These are phyloP conservation scores for Onygenales sp. DNA, from an alignment of 2,329 filamentous ascomycete genomes.

Conservation along the genomic window DNA sequence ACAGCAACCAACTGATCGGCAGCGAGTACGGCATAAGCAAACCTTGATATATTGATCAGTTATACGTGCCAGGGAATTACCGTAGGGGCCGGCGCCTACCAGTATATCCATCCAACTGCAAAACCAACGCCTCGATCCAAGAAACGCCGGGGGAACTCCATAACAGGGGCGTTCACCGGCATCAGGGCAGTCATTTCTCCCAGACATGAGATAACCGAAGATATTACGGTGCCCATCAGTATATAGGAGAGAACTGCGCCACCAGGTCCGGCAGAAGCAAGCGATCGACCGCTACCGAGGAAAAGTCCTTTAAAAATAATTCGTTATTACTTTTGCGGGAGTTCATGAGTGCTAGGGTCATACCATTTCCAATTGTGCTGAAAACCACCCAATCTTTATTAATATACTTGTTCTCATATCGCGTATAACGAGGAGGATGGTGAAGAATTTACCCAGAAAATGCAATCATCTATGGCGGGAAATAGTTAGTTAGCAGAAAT, in stretches of 20 bases:
- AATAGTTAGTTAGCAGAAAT: background rate
- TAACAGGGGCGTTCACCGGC: slow-evolving; percentile 31
- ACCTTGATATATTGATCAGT: slow-evolving; percentile 15
- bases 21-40: slow-evolving; percentile 22
- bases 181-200: slow-evolving; percentile 36
- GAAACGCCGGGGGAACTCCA: slow-evolving; percentile 31
- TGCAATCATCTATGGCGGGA: slow-evolving; percentile 31
- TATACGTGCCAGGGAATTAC: background rate
- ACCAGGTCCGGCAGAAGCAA: slow-evolving; percentile 33
- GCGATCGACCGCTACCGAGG: slow-evolving; percentile 30
- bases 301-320: slow-evolving; percentile 24
- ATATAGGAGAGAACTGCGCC: slow-evolving; percentile 33
- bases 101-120: slow-evolving; percentile 38
- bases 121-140: slow-evolving; percentile 36
- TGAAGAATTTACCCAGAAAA: slow-evolving; percentile 30
- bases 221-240: slow-evolving; percentile 36
- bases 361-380: slow-evolving; percentile 34
- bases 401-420: background rate
- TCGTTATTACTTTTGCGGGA: background rate
- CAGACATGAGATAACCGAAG: slow-evolving; percentile 34
- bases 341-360: background rate
- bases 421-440: background rate
- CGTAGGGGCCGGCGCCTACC: slow-evolving; percentile 18
- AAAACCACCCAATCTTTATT: slow-evolving; percentile 4
- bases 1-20: slow-evolving; percentile 31